Evolutionary conservation across 768 basidiomycete species (phyloP).

Genomic region (Tylopilus rubrobrunneus): DNA sequence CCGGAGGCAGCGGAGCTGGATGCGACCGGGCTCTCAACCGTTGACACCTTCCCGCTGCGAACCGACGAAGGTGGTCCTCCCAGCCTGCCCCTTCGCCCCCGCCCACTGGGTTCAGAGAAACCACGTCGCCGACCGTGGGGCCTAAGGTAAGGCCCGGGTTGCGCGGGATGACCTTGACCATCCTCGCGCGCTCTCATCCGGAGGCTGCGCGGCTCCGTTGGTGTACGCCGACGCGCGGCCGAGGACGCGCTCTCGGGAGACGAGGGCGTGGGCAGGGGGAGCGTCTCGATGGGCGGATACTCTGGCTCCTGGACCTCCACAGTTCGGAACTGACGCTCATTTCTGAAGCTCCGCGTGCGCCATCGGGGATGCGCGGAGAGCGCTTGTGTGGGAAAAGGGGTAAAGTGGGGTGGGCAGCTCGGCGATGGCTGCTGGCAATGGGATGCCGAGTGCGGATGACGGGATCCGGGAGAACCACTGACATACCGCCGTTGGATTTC

Average conservation of each 20-base stretch:
- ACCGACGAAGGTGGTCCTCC: background rate
- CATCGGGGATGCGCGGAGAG: slow-evolving; percentile 16
- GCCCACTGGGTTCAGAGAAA: slow-evolving; percentile 2
- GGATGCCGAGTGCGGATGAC: background rate
- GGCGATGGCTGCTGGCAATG: background rate
- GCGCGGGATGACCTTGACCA: background rate
- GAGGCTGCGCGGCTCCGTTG: slow-evolving; percentile 7
- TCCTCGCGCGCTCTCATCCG: slow-evolving; percentile 1
- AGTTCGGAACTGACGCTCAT: background rate
- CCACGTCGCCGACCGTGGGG: slow-evolving; percentile 8
- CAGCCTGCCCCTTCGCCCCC: background rate
- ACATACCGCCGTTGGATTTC: slow-evolving; percentile 12
- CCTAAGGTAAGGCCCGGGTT: background rate
- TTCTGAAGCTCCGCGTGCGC: slow-evolving; percentile 4
- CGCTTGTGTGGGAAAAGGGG: background rate
- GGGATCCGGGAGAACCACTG: background rate
- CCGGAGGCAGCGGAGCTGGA: background rate
- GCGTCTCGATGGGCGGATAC: slow-evolving; percentile 15
- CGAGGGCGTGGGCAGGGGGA: slow-evolving; percentile 7
- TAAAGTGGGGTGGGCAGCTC: slow-evolving; percentile 1
- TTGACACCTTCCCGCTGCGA: background rate
- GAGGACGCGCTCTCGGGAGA: slow-evolving; percentile 6
- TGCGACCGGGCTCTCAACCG: background rate
- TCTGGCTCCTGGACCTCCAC: slow-evolving; percentile 4
- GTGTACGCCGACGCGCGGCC: slow-evolving; percentile 1